Evolutionary conservation across 768 basidiomycete genomes (phyloP).

Genomic region (Mycena crocata): DNA sequence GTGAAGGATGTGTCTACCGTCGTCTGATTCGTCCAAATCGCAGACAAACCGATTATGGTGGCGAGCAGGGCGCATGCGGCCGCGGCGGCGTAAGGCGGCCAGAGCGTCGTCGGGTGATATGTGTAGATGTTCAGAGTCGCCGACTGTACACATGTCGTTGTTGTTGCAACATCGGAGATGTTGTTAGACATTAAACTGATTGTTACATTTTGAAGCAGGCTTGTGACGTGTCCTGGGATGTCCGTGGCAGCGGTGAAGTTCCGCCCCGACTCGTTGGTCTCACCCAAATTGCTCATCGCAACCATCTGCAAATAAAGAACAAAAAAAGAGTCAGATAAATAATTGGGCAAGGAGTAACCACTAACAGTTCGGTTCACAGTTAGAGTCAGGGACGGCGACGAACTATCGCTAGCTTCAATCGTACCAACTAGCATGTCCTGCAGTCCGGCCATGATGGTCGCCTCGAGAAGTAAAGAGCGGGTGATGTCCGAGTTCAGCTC

Average conservation of each 20-base stretch:
- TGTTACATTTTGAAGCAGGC: slow-evolving; percentile 8
- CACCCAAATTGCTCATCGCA: slow-evolving; percentile 12
- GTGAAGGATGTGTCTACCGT: slow-evolving; percentile 12
- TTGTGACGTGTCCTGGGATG: slow-evolving; percentile 3
- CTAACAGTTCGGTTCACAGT: slow-evolving; percentile 1
- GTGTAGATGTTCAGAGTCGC: slow-evolving; percentile 3
- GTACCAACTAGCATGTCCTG: neutral
- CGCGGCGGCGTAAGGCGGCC: slow-evolving; percentile 10
- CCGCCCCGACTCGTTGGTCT: neutral
- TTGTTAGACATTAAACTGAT: slow-evolving; percentile 18
- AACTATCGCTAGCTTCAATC: neutral
- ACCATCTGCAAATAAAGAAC: neutral
- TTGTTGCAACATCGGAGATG: neutral
- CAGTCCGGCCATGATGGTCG: slow-evolving; percentile 6
- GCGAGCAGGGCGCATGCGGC: neutral
- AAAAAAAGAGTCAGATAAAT: neutral
- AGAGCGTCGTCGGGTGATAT: slow-evolving; percentile 9
- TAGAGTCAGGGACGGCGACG: neutral
- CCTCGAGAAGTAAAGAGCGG: neutral
- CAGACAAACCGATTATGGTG: neutral
- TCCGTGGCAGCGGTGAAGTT: neutral
- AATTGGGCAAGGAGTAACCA: neutral
- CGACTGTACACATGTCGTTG: slow-evolving; percentile 1
- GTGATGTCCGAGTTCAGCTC: neutral
- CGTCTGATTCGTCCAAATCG: slow-evolving; percentile 1